Percentiles rank a stretch among this genome's conserved stretches.
phyloP scores from a whole-genome alignment of 176 grass and related monocot genomes.

The Themeda triandra region DNA sequence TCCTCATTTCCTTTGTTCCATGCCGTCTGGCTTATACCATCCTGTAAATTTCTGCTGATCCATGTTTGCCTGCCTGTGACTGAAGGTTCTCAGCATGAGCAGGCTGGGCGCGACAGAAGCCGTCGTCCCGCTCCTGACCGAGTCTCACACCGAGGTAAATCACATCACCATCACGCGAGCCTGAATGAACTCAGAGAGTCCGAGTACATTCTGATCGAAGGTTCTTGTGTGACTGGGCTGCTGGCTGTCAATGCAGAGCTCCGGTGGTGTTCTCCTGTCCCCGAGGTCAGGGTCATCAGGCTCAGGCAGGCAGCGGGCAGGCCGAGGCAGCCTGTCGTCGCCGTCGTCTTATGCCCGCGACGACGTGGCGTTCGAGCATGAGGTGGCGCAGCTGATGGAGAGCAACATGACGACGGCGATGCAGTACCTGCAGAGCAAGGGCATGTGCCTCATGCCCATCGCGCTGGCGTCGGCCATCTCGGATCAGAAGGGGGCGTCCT shows the following conservation, averaged over 20 bases:
- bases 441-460: conserved; percentile 70
- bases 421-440: conserved; percentile 82
- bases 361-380: conserved; percentile 42
- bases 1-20: too few relatives aligned
- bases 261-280: conserved; percentile 14
- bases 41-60: neutral
- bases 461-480: conserved; percentile 58
- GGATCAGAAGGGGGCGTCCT: conserved; percentile 39
- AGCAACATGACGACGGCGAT: conserved; percentile 60
- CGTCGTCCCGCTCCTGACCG: conserved; percentile 60
- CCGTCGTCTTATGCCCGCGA: conserved; percentile 13
- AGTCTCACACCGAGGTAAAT: conserved; percentile 57
- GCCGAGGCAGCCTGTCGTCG: neutral
- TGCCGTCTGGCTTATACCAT: neutral
- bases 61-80: neutral
- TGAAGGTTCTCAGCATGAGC: conserved; percentile 86
- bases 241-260: conserved; percentile 2
- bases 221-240: neutral
- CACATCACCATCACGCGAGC: neutral
- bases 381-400: conserved; percentile 69
- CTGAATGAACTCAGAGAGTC: neutral
- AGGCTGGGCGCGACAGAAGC: conserved; percentile 65
- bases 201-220: too few relatives aligned
- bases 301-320: neutral
- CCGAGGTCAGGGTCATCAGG: neutral